Percentiles rank a stretch among this genome's conserved stretches.
Evolutionary conservation across 441 rosid species (phyloP).

Genomic region (Jatropha podagrica): DNA sequence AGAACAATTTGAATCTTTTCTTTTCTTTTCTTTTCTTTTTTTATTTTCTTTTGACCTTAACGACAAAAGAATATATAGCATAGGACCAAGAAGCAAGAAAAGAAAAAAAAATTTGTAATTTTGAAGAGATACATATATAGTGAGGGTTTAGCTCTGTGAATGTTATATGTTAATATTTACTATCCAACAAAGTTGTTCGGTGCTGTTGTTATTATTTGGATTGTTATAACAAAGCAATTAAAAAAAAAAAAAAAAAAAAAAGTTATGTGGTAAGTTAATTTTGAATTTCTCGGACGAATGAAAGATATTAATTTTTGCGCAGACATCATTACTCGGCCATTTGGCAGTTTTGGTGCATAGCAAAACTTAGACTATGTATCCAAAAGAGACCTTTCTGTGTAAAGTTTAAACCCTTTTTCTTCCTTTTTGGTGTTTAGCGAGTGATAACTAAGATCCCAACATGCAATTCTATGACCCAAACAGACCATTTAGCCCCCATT

Average conservation of each 20-base stretch:
- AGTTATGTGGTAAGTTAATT: too few species aligned
- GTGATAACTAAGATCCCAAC: background rate
- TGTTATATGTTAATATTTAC: slow-evolving; percentile 11
- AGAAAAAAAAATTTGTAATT: too few species aligned
- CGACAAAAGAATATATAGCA: background rate
- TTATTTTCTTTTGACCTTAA: background rate
- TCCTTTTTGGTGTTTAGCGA: background rate
- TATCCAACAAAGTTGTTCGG: background rate
- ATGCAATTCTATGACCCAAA: background rate
- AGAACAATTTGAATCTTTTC: background rate
- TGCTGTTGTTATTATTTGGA: background rate
- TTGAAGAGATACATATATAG: too few species aligned
- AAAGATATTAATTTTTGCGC: background rate
- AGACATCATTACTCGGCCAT: background rate
- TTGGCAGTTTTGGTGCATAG: background rate
- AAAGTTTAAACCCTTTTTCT: background rate
- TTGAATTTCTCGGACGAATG: too few species aligned
- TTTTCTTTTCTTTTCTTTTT: too few species aligned
- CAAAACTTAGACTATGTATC: background rate
- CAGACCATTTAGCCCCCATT: background rate
- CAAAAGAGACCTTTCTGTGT: slow-evolving; percentile 25
- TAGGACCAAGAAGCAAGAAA: background rate
- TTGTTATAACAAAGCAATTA: background rate
- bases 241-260: too few species aligned
- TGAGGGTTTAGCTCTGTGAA: background rate